phyloP scores from a whole-genome alignment of 2,329 filamentous ascomycete species.

The Zasmidium citrigriseum region DNA sequence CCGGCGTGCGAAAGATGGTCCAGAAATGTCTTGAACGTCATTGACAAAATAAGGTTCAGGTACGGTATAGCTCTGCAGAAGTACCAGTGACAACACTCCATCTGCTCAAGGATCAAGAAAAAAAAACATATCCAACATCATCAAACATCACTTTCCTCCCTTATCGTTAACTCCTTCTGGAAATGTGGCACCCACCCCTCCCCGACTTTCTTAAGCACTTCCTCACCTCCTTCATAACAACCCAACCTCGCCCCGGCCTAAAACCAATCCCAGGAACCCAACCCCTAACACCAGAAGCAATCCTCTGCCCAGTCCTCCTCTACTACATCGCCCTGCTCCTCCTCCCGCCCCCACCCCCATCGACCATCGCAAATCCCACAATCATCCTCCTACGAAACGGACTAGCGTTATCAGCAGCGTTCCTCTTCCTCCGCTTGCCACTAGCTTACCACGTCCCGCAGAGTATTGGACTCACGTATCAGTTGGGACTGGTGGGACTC shows the following conservation, averaged over 20 bases:
- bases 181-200: conserved; percentile 8
- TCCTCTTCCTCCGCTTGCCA: conserved; percentile 46
- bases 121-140: no score
- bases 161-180: no score
- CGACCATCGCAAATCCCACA: conserved; percentile 32
- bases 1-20: not conserved
- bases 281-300: conserved; percentile 41
- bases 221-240: conserved; percentile 21
- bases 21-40: not conserved
- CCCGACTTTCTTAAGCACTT: conserved; percentile 26
- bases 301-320: conserved; percentile 42
- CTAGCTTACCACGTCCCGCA: conserved; percentile 46
- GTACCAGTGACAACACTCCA: not conserved
- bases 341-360: conserved; percentile 42
- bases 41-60: not conserved
- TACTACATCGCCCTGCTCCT: conserved; percentile 47
- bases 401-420: conserved; percentile 40
- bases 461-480: conserved; percentile 48
- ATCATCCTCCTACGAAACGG: conserved; percentile 38
- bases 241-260: conserved; percentile 40
- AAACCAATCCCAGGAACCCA: conserved; percentile 44
- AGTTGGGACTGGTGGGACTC: conserved; percentile 45
- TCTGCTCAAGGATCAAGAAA: no score
- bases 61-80: not conserved
- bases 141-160: no score